Conservation (phyloP, 352 stramenopile genomes). For the Phytophthora sojae region DNA sequence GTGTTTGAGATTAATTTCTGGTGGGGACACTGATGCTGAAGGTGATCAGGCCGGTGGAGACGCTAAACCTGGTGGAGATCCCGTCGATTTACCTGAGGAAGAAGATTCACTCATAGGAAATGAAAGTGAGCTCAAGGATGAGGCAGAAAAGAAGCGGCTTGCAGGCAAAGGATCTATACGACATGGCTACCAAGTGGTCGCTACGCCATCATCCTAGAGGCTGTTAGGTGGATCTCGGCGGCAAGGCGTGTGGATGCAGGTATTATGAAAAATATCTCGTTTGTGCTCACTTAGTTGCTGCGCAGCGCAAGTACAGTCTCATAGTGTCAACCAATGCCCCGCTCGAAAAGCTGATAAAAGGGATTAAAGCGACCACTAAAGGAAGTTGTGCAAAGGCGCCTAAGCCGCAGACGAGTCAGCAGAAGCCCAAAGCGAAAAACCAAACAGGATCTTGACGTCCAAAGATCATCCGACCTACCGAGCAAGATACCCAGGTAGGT, state of each 20-base stretch:
- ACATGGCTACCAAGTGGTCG: background rate
- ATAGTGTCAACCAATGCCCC: background rate
- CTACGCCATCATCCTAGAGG: background rate
- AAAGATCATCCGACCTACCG: no score
- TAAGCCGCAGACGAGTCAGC: background rate
- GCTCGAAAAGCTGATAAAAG: background rate
- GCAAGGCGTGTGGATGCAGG: background rate
- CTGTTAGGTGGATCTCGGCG: background rate
- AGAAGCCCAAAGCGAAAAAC: no score
- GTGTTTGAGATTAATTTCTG: background rate
- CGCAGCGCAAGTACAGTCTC: background rate
- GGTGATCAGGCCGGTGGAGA: background rate
- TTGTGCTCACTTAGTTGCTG: background rate
- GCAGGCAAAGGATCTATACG: background rate
- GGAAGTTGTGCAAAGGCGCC: background rate
- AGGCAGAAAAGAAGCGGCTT: background rate
- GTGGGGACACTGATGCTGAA: background rate
- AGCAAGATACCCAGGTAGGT: no score
- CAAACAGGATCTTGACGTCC: no score
- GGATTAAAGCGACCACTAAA: background rate
- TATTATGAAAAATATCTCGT: background rate
- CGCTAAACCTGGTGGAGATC: no score
- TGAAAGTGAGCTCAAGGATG: background rate
- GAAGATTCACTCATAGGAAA: background rate
- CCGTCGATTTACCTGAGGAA: background rate